Evolutionary conservation across 2,329 filamentous ascomycete genomes (phyloP).

Genomic region (Penicillium sp.): DNA sequence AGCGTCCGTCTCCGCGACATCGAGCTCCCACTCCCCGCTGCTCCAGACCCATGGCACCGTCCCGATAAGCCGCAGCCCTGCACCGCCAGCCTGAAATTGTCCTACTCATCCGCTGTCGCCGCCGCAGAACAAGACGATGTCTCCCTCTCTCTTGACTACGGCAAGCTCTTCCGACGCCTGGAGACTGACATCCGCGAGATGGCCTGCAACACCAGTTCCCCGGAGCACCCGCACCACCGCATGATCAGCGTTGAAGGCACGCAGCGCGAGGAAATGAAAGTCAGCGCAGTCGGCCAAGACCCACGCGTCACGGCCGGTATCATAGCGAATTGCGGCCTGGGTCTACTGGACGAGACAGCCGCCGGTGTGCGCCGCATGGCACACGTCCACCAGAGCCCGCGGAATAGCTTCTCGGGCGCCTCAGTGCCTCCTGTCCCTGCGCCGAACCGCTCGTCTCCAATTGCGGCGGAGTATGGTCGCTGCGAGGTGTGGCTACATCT

Average conservation of each 20-base stretch:
- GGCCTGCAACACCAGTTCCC: conserved; percentile 25
- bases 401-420: conserved; percentile 30
- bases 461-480: conserved; percentile 38
- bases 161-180: conserved; percentile 51
- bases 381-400: conserved; percentile 34
- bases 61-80: conserved; percentile 51
- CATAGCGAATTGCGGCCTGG: conserved; percentile 41
- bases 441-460: conserved; percentile 23
- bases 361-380: conserved; percentile 41
- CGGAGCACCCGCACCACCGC: conserved; percentile 27
- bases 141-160: conserved; percentile 52
- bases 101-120: conserved; percentile 46
- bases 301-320: conserved; percentile 41
- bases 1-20: conserved; percentile 49
- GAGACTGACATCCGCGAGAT: conserved; percentile 39
- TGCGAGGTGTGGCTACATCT: conserved; percentile 46
- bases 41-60: conserved; percentile 53
- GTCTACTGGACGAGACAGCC: conserved; percentile 43
- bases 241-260: conserved; percentile 36
- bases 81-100: conserved; percentile 48
- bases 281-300: conserved; percentile 37
- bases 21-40: conserved; percentile 48
- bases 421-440: conserved; percentile 12
- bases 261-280: conserved; percentile 36
- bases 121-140: conserved; percentile 51